Percentiles rank a stretch among this genome's conserved stretches.
These are phyloP conservation scores for Alnus rubra DNA, from an alignment of 306 rosid genomes.

Conservation along the genomic window DNA sequence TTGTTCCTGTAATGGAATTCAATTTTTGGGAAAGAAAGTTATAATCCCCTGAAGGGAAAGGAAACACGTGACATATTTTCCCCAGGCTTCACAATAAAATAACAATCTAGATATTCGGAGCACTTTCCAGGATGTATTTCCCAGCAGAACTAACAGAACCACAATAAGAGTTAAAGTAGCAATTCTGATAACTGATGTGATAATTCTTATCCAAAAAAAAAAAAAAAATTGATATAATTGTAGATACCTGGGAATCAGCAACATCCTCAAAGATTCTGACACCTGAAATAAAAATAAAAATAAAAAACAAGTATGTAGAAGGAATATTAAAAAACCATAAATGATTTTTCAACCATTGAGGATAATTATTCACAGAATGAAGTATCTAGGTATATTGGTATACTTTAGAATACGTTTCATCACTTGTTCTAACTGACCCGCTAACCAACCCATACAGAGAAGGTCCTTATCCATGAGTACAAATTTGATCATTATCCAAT, in stretches of 20 bases:
- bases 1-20: background rate
- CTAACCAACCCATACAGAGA: background rate
- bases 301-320: slow-evolving; percentile 1
- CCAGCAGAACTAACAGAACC: slow-evolving; percentile 7
- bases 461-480: background rate
- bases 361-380: background rate
- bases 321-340: slow-evolving; percentile 15
- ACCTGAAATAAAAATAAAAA: slow-evolving; percentile 53
- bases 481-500: background rate
- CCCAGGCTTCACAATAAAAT: background rate
- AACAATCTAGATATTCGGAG: background rate
- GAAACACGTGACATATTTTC: background rate
- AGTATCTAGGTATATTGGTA: background rate
- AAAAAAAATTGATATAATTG: background rate
- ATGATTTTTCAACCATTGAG: background rate
- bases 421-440: background rate
- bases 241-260: slow-evolving; percentile 57
- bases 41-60: background rate
- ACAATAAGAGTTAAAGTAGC: slow-evolving; percentile 7
- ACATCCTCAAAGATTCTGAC: slow-evolving; percentile 90
- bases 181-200: background rate
- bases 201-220: slow-evolving; percentile 1
- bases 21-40: background rate
- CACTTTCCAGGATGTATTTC: background rate
- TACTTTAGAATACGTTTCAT: background rate